Evolutionary conservation across 805 yeast species (phyloP).

Genomic region (Scheffersomyces ergatensis): DNA sequence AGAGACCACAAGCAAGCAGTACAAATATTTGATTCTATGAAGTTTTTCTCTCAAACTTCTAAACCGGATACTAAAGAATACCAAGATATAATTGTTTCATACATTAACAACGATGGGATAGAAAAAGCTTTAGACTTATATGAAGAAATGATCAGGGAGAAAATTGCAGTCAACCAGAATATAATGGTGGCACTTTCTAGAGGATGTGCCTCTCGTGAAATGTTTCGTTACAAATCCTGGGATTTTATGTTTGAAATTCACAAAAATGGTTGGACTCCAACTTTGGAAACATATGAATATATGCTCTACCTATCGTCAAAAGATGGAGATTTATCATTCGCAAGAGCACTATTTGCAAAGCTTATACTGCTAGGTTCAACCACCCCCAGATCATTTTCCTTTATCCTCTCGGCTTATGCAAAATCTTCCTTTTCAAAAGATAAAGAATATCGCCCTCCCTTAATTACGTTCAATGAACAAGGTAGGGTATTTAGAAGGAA

Average conservation of each 20-base stretch:
- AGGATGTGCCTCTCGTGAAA: constrained; percentile 57
- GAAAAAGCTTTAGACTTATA: constrained; percentile 76
- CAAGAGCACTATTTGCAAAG: constrained; percentile 63
- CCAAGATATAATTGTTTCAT: constrained; percentile 66
- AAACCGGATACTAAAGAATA: constrained; percentile 70
- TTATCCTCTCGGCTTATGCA: constrained; percentile 49
- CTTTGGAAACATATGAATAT: constrained; percentile 54
- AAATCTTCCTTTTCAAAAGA: constrained; percentile 21
- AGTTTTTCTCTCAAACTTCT: constrained; percentile 64
- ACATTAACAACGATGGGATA: constrained; percentile 58
- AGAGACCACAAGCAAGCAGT: constrained; percentile 59
- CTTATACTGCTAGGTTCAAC: constrained; percentile 35
- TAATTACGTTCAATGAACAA: constrained; percentile 39
- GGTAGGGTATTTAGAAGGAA: constrained; percentile 49
- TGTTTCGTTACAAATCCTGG: constrained; percentile 67
- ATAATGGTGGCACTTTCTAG: constrained; percentile 57
- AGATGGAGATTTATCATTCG: constrained; percentile 73
- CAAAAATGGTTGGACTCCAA: constrained; percentile 40
- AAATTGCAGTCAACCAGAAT: constrained; percentile 28
- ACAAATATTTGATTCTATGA: constrained; percentile 80
- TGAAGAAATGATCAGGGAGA: constrained; percentile 55
- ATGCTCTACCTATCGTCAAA: constrained; percentile 75
- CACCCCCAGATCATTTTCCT: constrained; percentile 41
- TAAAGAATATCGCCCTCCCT: constrained; percentile 19
- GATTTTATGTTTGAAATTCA: constrained; percentile 65